phyloP scores from a whole-genome alignment of 2,329 filamentous ascomycete species.

The Colletotrichum godetiae region DNA sequence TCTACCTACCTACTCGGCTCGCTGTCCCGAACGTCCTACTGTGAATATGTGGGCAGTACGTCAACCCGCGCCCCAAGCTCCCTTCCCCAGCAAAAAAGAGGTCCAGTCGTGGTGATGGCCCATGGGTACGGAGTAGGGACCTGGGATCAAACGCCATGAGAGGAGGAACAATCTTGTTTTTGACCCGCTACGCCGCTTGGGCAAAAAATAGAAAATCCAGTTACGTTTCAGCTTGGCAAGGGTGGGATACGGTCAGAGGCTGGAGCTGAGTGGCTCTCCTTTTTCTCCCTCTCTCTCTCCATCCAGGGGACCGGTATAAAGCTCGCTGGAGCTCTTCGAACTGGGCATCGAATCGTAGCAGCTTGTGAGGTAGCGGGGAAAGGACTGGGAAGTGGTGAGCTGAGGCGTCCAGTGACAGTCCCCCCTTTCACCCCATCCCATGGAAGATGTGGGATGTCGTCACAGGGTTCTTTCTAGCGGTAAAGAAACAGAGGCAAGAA shows the following conservation, averaged over 20 bases:
- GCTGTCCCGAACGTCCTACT: not conserved
- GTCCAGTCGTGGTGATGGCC: not conserved
- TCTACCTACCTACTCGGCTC: not conserved
- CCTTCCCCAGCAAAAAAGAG: not conserved
- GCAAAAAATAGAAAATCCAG: not conserved
- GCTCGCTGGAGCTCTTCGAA: not conserved
- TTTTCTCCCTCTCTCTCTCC: not conserved
- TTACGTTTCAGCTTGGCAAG: conserved; percentile 12
- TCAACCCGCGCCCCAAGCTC: conserved; percentile 12
- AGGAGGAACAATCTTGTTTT: conserved; percentile 4
- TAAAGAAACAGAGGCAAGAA: not conserved
- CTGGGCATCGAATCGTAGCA: not conserved
- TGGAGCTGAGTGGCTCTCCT: not conserved
- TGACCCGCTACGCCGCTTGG: conserved; percentile 3
- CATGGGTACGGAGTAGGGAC: no score
- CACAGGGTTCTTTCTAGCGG: conserved; percentile 14
- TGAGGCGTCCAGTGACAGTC: not conserved
- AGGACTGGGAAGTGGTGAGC: not conserved
- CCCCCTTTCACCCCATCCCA: not conserved
- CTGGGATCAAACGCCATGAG: not conserved
- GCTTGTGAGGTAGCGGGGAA: not conserved
- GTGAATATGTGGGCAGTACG: conserved; percentile 10
- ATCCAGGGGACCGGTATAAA: not conserved
- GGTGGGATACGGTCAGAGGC: not conserved
- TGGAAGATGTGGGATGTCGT: conserved; percentile 4